Evolutionary conservation across 2,329 filamentous ascomycete genomes (phyloP).

Genomic region (Fonsecaea multimorphosa): DNA sequence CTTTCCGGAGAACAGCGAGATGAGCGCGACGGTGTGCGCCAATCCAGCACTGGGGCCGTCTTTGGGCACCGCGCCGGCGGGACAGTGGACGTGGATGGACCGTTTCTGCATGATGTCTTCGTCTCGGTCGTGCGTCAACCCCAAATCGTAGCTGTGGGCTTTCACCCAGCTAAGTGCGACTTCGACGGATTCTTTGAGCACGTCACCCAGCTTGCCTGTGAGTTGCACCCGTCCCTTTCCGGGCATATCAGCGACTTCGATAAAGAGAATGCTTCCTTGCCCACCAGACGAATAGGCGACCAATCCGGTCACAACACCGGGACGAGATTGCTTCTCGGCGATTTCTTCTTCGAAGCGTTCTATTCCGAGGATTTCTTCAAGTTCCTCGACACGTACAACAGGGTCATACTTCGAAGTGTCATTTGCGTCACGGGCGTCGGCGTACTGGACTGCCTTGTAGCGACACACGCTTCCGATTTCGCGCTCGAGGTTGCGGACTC

Average conservation of each 20-base stretch:
- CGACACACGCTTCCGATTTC: slow-evolving; percentile 95
- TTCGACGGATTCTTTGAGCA: slow-evolving; percentile 95
- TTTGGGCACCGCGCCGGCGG: slow-evolving; percentile 92
- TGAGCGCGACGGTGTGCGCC: slow-evolving; percentile 90
- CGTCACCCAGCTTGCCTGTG: slow-evolving; percentile 93
- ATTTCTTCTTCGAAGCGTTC: slow-evolving; percentile 96
- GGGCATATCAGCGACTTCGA: slow-evolving; percentile 97
- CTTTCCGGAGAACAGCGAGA: slow-evolving; percentile 85
- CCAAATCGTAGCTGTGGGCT: slow-evolving; percentile 89
- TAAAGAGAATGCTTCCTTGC: slow-evolving; percentile 96
- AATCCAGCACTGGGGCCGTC: slow-evolving; percentile 85
- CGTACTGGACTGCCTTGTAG: slow-evolving; percentile 92
- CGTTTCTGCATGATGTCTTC: slow-evolving; percentile 96
- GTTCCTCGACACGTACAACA: slow-evolving; percentile 74
- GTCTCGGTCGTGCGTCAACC: slow-evolving; percentile 76
- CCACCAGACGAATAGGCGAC: slow-evolving; percentile 93
- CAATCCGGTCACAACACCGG: slow-evolving; percentile 92
- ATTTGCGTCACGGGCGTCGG: slow-evolving; percentile 78
- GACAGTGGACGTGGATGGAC: slow-evolving; percentile 94
- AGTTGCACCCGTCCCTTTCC: slow-evolving; percentile 90
- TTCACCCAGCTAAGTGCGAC: slow-evolving; percentile 98
- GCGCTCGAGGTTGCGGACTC: slow-evolving; percentile 93
- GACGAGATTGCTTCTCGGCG: slow-evolving; percentile 79
- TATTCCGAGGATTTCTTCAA: slow-evolving; percentile 89
- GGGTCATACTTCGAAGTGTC: slow-evolving; percentile 70